Base-by-base conservation (phyloP, 2,329 filamentous ascomycete genomes). In the Penicillium crustosum region DNA sequence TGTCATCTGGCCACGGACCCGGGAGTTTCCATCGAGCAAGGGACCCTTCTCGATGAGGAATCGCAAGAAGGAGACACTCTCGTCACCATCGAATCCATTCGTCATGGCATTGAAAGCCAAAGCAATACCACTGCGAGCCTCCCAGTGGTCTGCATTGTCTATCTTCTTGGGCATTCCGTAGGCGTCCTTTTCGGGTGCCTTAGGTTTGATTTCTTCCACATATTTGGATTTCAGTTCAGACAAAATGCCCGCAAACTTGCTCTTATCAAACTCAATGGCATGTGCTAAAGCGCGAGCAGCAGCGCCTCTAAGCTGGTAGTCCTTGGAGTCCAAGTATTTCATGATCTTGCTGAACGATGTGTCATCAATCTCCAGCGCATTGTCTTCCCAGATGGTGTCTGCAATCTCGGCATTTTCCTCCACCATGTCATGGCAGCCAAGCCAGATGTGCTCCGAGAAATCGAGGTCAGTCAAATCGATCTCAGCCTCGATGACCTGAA, bases 121-220 rank as follows among this genome's bases (percentile, higher is more conserved):
- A 9, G 91, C 93, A 67, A 97, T 88, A 54, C 94, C 94, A 69
- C 96, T 93, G 64, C 95, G 85, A 13, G 86, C 85, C 73, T 97
- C 92, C 93, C 93, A 99, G 2, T 89, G 89, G 75, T 99, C 94
- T 6, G 89, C 84, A 12, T 92, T 80, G 64, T 97, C 91, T 70
- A 89, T 87, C 77, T 96, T 97, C 69, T 87, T 89, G 3, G 91
- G 90, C 90, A 99, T 96, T 53, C 95, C 94, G 71, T 91, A 97
- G 62, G 93, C 89, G 71, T 99, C 93, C 39, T 93, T 86, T 68
- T 93, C 87, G 12, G 92, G 91, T 47, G 89, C 85, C 58, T 89
- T 87, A 2, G 92, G 90, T 73, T 94, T 95, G 7, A 90, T 89
- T 63, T 93, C 84, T 61, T 93, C 87, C 44, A 82, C 75, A 72